Conservation (phyloP, 805 yeast species). For the Yarrowia sp. region DNA sequence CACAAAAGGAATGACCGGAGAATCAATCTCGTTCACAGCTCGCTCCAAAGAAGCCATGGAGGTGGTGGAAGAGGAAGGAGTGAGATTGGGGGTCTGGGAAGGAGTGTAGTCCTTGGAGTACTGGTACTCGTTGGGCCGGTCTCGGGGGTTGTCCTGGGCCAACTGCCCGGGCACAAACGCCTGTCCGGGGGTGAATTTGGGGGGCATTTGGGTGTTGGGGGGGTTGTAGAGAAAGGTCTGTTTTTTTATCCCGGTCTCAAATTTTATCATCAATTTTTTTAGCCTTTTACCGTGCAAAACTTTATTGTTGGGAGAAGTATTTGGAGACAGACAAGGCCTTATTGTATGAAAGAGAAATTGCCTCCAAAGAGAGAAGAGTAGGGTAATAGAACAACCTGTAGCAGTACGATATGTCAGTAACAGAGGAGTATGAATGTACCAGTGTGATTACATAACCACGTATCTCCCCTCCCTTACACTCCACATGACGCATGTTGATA, state of each 20-base stretch:
- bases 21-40: slow-evolving; percentile 62
- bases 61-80: slow-evolving; percentile 46
- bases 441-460: no score
- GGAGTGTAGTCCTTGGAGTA: not conserved
- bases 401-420: no score
- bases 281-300: not conserved
- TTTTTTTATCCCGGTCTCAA: not conserved
- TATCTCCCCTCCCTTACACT: no score
- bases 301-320: not conserved
- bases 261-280: slow-evolving; percentile 4
- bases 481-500: not conserved
- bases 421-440: no score
- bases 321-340: no score
- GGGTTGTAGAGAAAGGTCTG: not conserved
- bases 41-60: slow-evolving; percentile 70
- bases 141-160: slow-evolving; percentile 20
- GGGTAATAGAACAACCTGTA: no score
- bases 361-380: not conserved
- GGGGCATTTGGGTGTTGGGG: not conserved
- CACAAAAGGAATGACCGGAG: slow-evolving; percentile 65
- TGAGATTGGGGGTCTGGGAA: slow-evolving; percentile 20
- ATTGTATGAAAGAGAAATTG: no score
- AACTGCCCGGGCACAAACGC: slow-evolving; percentile 9
- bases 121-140: slow-evolving; percentile 25
- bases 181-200: slow-evolving; percentile 23